phyloP scores from a whole-genome alignment of 208 protist species.

The Trypanosoma lewisi region DNA sequence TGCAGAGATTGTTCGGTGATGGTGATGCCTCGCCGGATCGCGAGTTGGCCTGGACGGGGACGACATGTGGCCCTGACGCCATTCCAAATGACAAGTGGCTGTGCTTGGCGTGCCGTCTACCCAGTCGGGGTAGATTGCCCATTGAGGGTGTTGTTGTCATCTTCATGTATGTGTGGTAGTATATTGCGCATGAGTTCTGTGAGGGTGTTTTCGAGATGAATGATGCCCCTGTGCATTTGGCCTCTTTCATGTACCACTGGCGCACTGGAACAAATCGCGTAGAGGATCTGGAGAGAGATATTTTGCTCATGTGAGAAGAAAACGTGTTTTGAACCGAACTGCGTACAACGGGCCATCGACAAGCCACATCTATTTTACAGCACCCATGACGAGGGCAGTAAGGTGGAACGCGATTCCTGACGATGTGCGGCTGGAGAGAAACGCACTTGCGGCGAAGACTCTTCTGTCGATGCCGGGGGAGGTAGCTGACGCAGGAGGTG shows the following conservation, averaged over 20 bases:
- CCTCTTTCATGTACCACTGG: slow-evolving; percentile 36
- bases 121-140: background rate
- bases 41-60: slow-evolving; percentile 4
- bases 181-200: background rate
- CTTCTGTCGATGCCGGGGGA: background rate
- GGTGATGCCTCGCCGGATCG: background rate
- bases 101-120: background rate
- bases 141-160: slow-evolving; percentile 5
- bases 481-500: background rate
- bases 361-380: slow-evolving; percentile 19
- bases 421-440: slow-evolving; percentile 12
- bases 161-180: slow-evolving; percentile 23
- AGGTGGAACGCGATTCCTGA: slow-evolving; percentile 8
- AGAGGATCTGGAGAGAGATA: slow-evolving; percentile 12
- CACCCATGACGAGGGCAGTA: slow-evolving; percentile 5
- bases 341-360: background rate
- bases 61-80: background rate
- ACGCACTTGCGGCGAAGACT: slow-evolving; percentile 1
- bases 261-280: background rate
- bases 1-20: too few relatives aligned
- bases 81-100: background rate
- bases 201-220: background rate
- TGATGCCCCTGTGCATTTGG: slow-evolving; percentile 14
- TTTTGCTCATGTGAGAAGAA: background rate
- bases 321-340: background rate